phyloP scores from a whole-genome alignment of 1,284 basidiomycete species.

The Mrakiaceae sp. region DNA sequence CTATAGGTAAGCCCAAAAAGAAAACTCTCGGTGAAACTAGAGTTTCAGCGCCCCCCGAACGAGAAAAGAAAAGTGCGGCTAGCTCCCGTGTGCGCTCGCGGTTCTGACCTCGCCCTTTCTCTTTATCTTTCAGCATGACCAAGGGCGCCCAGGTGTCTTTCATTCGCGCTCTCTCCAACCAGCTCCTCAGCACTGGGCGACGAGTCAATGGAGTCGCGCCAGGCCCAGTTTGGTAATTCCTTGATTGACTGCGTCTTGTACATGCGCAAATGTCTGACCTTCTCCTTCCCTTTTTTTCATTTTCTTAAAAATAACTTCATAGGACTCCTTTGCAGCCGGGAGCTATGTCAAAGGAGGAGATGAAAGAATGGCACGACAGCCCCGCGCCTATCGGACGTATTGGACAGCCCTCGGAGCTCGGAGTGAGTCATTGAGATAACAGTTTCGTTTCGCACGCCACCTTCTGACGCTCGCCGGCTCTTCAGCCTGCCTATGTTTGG shows the following conservation, averaged over 20 bases:
- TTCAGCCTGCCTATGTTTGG: conserved; percentile 31
- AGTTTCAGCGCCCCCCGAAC: too few species aligned
- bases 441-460: neutral
- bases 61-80: too few species aligned
- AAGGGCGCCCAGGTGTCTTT: conserved; percentile 23
- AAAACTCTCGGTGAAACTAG: too few species aligned
- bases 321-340: conserved; percentile 31
- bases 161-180: conserved; percentile 22
- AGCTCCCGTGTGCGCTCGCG: neutral
- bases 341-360: conserved; percentile 28
- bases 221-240: conserved; percentile 17
- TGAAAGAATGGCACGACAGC: conserved; percentile 28
- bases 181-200: conserved; percentile 21
- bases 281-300: neutral
- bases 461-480: neutral
- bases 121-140: conserved; percentile 18
- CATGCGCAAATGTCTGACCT: neutral
- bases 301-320: conserved; percentile 3
- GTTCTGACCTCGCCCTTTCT: neutral
- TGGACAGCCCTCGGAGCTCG: conserved; percentile 35
- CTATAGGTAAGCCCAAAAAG: neutral
- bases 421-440: too few species aligned
- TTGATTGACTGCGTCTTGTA: too few species aligned
- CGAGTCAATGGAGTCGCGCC: conserved; percentile 24
- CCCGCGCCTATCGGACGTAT: conserved; percentile 32